Evolutionary conservation across 2,329 filamentous ascomycete species (phyloP).

Genomic region (Grosmannia huntii): DNA sequence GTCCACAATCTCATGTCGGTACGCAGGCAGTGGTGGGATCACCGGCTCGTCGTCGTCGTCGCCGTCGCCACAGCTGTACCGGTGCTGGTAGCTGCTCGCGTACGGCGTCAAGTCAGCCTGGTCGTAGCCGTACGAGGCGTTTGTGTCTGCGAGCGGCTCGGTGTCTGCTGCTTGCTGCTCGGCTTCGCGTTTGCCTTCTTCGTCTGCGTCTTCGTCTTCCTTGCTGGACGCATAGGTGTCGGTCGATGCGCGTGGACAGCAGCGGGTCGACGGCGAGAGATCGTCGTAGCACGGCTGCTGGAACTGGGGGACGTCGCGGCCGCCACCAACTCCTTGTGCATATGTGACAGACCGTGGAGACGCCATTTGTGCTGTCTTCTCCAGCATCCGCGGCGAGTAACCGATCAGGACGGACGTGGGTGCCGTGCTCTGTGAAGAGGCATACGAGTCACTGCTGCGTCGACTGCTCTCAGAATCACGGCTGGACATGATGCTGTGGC

Average conservation of each 20-base stretch:
- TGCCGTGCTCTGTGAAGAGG: constrained; percentile 31
- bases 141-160: constrained; percentile 18
- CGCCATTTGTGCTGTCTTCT: constrained; percentile 2
- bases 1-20: constrained; percentile 48
- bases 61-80: constrained; percentile 9
- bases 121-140: constrained; percentile 17
- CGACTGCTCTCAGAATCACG: constrained; percentile 22
- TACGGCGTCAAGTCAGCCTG: not conserved
- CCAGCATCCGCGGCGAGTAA: constrained; percentile 24
- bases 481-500: constrained; percentile 4
- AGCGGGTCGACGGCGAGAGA: constrained; percentile 26
- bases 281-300: constrained; percentile 16
- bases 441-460: constrained; percentile 28
- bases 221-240: constrained; percentile 72
- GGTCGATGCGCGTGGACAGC: constrained; percentile 46
- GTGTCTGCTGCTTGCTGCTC: too few species aligned
- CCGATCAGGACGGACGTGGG: constrained; percentile 29
- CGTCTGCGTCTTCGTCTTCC: constrained; percentile 29
- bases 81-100: not conserved
- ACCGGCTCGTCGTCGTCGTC: not conserved
- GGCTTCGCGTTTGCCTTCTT: not conserved
- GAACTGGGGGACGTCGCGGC: not conserved
- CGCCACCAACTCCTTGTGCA: not conserved
- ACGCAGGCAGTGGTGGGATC: constrained; percentile 44
- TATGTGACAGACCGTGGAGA: not conserved